A percentile compares a stretch with the other conserved stretches of the same genome.
Conservation (phyloP, 352 stramenopile genomes). For the Peronospora tabacina region DNA sequence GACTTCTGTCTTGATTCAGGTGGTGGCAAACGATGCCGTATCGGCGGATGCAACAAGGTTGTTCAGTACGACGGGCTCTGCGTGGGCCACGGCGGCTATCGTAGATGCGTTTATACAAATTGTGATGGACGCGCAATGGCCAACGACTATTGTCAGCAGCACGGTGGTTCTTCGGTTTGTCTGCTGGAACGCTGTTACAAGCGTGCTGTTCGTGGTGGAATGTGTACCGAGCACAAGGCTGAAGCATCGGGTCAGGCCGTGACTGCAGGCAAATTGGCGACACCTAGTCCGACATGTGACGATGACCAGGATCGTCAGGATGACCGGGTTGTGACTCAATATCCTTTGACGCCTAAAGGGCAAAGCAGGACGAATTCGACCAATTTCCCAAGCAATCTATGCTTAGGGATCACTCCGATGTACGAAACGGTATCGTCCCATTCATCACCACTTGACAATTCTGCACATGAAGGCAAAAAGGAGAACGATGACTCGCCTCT, state of each 20-base stretch:
- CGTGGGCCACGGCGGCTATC: conserved; percentile 43
- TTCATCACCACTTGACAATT: not conserved
- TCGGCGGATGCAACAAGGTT: conserved; percentile 34
- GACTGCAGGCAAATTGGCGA: conserved; percentile 3
- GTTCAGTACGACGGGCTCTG: conserved; percentile 45
- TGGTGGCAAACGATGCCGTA: conserved; percentile 31
- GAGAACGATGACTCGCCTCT: not conserved
- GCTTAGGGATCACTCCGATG: not conserved
- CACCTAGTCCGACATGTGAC: conserved; percentile 7
- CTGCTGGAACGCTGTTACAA: conserved; percentile 14
- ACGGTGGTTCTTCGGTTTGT: conserved; percentile 35
- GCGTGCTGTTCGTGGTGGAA: conserved; percentile 23
- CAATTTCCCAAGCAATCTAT: not conserved
- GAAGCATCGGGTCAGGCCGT: conserved; percentile 6
- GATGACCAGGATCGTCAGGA: conserved; percentile 1
- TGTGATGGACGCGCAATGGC: conserved; percentile 35
- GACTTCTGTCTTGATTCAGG: conserved; percentile 7
- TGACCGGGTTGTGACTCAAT: not conserved
- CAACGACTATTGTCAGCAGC: conserved; percentile 37
- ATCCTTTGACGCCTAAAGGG: not conserved
- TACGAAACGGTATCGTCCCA: not conserved
- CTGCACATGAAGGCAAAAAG: not conserved
- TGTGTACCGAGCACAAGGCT: conserved; percentile 26
- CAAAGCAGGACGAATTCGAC: not conserved
- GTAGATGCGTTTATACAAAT: conserved; percentile 33